These are phyloP conservation scores for Furcasterigmium sp. DNA, from an alignment of 2,329 filamentous ascomycete species.

Conservation along the genomic window DNA sequence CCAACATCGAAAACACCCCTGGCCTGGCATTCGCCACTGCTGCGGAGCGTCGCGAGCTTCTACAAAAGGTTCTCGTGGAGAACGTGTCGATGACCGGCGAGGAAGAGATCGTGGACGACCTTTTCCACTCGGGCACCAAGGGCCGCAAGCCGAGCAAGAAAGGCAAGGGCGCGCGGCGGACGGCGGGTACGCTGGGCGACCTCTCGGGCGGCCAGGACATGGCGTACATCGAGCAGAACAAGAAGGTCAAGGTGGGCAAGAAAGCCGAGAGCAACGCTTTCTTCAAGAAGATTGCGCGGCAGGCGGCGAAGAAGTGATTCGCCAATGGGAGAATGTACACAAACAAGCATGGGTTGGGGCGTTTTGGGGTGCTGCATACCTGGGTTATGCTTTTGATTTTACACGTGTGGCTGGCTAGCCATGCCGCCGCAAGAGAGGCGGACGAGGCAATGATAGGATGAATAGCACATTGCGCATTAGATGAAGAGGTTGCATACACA, in stretches of 20 bases:
- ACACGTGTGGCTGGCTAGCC: no score
- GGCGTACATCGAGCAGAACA: slow-evolving; percentile 89
- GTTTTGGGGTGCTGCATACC: no score
- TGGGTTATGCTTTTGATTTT: no score
- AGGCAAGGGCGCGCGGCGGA: slow-evolving; percentile 62
- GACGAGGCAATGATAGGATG: no score
- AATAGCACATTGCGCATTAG: no score
- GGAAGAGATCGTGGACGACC: slow-evolving; percentile 64
- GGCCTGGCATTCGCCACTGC: slow-evolving; percentile 76
- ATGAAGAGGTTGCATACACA: no score
- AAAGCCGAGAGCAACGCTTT: slow-evolving; percentile 53
- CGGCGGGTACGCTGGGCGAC: slow-evolving; percentile 79
- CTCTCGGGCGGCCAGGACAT: slow-evolving; percentile 91
- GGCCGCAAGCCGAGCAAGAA: slow-evolving; percentile 32
- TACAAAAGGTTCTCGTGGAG: slow-evolving; percentile 85
- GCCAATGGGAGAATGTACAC: no score
- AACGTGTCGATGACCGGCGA: slow-evolving; percentile 70
- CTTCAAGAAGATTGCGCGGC: slow-evolving; percentile 61
- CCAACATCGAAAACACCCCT: slow-evolving; percentile 81
- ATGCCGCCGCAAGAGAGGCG: no score
- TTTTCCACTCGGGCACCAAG: slow-evolving; percentile 36
- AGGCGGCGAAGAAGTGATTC: slow-evolving; percentile 34
- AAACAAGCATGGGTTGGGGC: no score
- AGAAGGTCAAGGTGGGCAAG: slow-evolving; percentile 60
- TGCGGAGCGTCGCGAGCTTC: slow-evolving; percentile 74